Conservation (phyloP, 1,284 basidiomycete species). For the Malassezia yamatoensis region DNA sequence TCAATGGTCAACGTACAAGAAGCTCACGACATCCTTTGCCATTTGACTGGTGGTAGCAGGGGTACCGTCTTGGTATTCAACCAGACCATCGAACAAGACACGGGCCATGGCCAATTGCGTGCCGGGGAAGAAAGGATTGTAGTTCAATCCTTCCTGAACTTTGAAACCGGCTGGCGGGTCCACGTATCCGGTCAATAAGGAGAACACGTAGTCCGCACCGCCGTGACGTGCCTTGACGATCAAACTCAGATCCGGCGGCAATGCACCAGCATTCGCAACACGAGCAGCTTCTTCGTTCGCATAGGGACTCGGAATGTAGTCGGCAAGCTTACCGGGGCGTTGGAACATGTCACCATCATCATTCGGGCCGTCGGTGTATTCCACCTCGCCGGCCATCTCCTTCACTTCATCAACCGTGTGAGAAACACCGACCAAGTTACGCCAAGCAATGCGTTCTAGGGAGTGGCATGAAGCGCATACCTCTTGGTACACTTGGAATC, state of each 20-base stretch:
- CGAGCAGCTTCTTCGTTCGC: constrained; percentile 97
- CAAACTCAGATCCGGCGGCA: constrained; percentile 91
- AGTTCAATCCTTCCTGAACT: constrained; percentile 59
- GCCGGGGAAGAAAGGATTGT: constrained; percentile 49
- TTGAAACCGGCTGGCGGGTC: constrained; percentile 94
- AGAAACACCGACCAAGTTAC: constrained; percentile 95
- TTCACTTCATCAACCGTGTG: constrained; percentile 88
- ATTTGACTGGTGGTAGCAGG: constrained; percentile 96
- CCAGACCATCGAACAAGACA: constrained; percentile 71
- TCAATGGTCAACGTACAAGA: constrained; percentile 63
- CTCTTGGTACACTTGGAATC: constrained; percentile 97
- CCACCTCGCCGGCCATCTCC: constrained; percentile 77
- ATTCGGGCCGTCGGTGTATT: constrained; percentile 93
- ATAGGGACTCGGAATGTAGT: constrained; percentile 92
- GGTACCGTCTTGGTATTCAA: constrained; percentile 57
- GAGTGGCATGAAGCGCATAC: constrained; percentile 99
- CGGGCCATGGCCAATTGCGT: constrained; percentile 93
- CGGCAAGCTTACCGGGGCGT: constrained; percentile 89
- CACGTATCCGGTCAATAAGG: constrained; percentile 90
- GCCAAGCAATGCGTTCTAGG: constrained; percentile 97
- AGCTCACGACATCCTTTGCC: constrained; percentile 96
- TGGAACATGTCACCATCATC: constrained; percentile 96
- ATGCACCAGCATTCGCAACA: constrained; percentile 82
- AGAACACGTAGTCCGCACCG: constrained; percentile 90
- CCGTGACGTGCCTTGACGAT: constrained; percentile 98